A percentile compares a stretch with the other conserved stretches of the same genome.
These are phyloP conservation scores for Trypanosoma avium DNA, from an alignment of 208 protist species.

Conservation along the genomic window DNA sequence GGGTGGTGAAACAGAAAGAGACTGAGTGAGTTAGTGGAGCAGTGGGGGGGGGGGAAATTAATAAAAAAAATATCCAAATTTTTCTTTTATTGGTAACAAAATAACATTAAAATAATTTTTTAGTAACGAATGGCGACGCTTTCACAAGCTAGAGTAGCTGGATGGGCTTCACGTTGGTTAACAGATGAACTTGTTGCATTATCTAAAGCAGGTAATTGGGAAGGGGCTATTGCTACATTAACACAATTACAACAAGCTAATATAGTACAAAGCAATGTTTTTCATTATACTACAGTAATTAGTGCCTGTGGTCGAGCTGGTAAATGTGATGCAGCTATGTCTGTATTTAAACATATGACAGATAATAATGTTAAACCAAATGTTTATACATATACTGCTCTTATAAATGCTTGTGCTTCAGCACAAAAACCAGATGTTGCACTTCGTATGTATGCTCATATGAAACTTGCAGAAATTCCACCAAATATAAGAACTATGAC, in stretches of 20 bases:
- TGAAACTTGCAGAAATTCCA: slow-evolving; percentile 66
- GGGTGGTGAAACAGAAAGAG: too few relatives aligned
- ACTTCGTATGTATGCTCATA: slow-evolving; percentile 75
- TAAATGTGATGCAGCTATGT: slow-evolving; percentile 64
- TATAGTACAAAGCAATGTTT: slow-evolving; percentile 85
- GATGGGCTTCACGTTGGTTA: slow-evolving; percentile 79
- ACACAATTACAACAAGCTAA: slow-evolving; percentile 59
- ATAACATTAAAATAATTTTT: too few relatives aligned
- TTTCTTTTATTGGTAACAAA: too few relatives aligned
- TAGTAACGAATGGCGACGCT: slow-evolving; percentile 58
- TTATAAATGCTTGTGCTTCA: slow-evolving; percentile 71
- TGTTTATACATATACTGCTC: slow-evolving; percentile 83
- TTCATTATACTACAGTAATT: slow-evolving; percentile 88
- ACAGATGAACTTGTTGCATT: slow-evolving; percentile 84
- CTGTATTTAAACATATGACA: slow-evolving; percentile 73
- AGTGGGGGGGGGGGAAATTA: too few relatives aligned
- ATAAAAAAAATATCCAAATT: too few relatives aligned
- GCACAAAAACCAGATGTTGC: slow-evolving; percentile 54
- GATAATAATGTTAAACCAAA: slow-evolving; percentile 69
- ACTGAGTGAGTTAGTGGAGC: too few relatives aligned
- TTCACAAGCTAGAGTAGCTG: slow-evolving; percentile 55
- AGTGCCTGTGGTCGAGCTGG: slow-evolving; percentile 76
- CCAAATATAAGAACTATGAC: slow-evolving; percentile 86
- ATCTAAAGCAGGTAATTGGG: slow-evolving; percentile 75
- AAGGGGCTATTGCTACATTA: slow-evolving; percentile 67